phyloP scores from a whole-genome alignment of 805 yeast species.

The Candida mattraensis region DNA sequence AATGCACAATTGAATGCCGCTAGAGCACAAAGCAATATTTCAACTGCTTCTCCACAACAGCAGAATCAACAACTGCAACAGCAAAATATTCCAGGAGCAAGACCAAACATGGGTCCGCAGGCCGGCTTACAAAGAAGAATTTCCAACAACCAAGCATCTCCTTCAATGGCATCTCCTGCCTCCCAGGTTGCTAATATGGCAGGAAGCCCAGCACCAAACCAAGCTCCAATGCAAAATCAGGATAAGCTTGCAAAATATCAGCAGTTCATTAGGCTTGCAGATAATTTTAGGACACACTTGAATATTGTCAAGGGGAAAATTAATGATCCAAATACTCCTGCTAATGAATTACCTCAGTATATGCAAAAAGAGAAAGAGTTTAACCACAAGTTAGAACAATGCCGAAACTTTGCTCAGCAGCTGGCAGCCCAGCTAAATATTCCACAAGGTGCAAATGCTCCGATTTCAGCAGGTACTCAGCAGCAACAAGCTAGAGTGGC shows the following conservation, averaged over 20 bases:
- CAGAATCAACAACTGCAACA: constrained; percentile 8
- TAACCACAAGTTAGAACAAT: constrained; percentile 47
- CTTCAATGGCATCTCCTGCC: constrained; percentile 10
- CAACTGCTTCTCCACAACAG: constrained; percentile 14
- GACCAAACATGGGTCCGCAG: constrained; percentile 26
- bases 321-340: constrained; percentile 41
- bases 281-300: constrained; percentile 49
- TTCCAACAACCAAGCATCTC: constrained; percentile 12
- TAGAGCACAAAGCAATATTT: constrained; percentile 7
- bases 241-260: constrained; percentile 38
- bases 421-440: constrained; percentile 45
- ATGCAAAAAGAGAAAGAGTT: constrained; percentile 50
- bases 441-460: constrained; percentile 16
- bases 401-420: constrained; percentile 39
- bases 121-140: constrained; percentile 10
- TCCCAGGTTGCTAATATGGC: constrained; percentile 8
- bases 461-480: constrained; percentile 5
- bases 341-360: constrained; percentile 45
- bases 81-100: constrained; percentile 20
- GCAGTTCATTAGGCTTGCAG: constrained; percentile 46
- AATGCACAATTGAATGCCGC: constrained; percentile 14
- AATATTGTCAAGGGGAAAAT: constrained; percentile 51
- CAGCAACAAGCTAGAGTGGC: constrained; percentile 16
- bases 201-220: constrained; percentile 18
- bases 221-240: constrained; percentile 27